Evolutionary conservation across 75 land plant genomes (phyloP), one percentile per base, ranked within the genome.

Genomic region (Pinus tabuliformis): DNA sequence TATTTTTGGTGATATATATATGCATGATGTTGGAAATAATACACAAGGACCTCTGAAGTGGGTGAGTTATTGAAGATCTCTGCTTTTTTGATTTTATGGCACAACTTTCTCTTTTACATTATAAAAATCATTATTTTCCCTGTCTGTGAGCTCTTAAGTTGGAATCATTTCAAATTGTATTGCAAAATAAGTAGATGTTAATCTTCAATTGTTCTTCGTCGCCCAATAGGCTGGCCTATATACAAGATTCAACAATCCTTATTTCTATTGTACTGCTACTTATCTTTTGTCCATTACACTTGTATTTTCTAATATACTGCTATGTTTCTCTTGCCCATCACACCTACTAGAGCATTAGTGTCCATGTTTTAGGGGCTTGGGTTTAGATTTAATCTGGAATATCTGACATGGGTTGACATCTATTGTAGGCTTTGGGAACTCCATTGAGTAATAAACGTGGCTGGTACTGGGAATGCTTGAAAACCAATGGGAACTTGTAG

Each of bases 21-120:
- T 97, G 95, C 99, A 97, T 87, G 81, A 80, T 64, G 68, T 56
- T 16, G 57, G 37, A 61, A 82, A 66, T 16, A 39, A 77, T 84
- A 80, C 59, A 37, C 77, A 83, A 15, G 99, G 99, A 21, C 99
- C 99, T 78, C 81, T 97, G 73, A 97, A 97, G 78, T 97, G 99
- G 99, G 99, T 97, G 6, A 78, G 90, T 81, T 73, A 18, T 68
- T 42, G 11, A 8, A 17, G 12, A 39, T 33, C 2, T 42, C 1
- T 42, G 7, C 8, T 42, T 17, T 22, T 42, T 68, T 68, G 3
- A n/a, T 20, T 37, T 7, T 20, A 8, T 68, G 52, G 22, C 42
- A 42, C 49, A n/a, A n/a, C 18, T 58, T 58, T 58, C 21, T 58
- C 60, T 58, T n/a, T 58, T 16, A 58, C 20, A n/a, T 17, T 20